Conservation (phyloP, 129 eudicot genomes). For the Lactuca saligna region DNA sequence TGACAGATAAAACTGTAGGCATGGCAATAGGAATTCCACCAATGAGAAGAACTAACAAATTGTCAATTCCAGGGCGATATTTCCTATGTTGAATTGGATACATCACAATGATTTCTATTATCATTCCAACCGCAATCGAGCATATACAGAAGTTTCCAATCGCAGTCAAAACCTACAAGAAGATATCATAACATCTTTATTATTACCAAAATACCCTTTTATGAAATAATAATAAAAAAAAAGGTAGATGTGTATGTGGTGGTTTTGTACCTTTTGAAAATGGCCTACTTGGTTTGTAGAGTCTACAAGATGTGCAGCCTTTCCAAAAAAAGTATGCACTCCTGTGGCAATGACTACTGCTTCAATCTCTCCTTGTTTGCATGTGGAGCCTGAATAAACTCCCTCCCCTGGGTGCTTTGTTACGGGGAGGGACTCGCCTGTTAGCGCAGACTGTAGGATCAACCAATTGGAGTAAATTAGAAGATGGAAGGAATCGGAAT, state of each 20-base stretch:
- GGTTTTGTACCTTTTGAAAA: slow-evolving; percentile 64
- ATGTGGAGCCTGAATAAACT: slow-evolving; percentile 81
- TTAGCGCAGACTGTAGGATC: slow-evolving; percentile 66
- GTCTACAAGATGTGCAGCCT: slow-evolving; percentile 89
- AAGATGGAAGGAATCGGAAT: slow-evolving; percentile 4
- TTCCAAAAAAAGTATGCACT: slow-evolving; percentile 81
- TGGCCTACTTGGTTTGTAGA: slow-evolving; percentile 81
- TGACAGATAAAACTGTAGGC: slow-evolving; percentile 77
- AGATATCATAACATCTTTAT: slow-evolving; percentile 21
- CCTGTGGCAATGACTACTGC: slow-evolving; percentile 86
- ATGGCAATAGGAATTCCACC: slow-evolving; percentile 87
- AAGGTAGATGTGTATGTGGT: slow-evolving; percentile 16
- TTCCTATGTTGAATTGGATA: slow-evolving; percentile 66
- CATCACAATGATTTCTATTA: slow-evolving; percentile 71
- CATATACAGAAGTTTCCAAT: slow-evolving; percentile 84
- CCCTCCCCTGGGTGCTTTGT: slow-evolving; percentile 78
- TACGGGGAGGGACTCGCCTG: slow-evolving; percentile 81
- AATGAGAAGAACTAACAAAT: slow-evolving; percentile 70
- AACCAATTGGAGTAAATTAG: slow-evolving; percentile 11
- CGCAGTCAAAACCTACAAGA: slow-evolving; percentile 67
- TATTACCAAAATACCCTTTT: slow-evolving; percentile 3
- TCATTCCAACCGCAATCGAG: slow-evolving; percentile 74
- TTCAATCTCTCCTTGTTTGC: slow-evolving; percentile 87
- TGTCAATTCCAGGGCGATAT: slow-evolving; percentile 81
- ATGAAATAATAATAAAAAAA: background rate